These are phyloP conservation scores for Vitis labrusca DNA, from an alignment of 164 flowering plant genomes.

Conservation along the genomic window DNA sequence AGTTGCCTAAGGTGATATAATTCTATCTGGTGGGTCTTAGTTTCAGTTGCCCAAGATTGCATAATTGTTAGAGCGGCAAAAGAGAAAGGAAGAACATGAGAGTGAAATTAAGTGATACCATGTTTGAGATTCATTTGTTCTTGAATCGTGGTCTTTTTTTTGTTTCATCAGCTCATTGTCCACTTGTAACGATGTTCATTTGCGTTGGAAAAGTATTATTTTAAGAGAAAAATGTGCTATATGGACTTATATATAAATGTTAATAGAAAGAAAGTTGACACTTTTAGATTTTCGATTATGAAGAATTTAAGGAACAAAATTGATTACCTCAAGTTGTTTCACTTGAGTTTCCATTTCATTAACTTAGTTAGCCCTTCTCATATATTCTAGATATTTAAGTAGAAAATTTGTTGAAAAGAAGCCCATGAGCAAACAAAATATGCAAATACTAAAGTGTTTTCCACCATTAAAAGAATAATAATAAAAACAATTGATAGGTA, in stretches of 20 bases:
- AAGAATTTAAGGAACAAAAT: no score
- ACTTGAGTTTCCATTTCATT: conserved; percentile 14
- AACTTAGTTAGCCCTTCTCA: conserved; percentile 16
- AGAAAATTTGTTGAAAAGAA: conserved; percentile 18
- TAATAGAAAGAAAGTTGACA: neutral
- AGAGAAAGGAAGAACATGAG: neutral
- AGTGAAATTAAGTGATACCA: neutral
- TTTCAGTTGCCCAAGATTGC: conserved; percentile 12
- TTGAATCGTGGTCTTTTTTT: conserved; percentile 1
- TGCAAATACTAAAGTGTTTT: neutral
- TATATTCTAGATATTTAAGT: conserved; percentile 17
- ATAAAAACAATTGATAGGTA: no score
- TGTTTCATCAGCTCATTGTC: conserved; percentile 21
- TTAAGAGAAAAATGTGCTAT: conserved; percentile 19
- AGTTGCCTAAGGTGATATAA: conserved; percentile 16
- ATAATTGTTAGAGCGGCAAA: no score
- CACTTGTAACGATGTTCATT: conserved; percentile 1
- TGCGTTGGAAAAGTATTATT: conserved; percentile 5
- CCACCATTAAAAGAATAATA: no score
- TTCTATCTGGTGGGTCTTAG: conserved; percentile 16
- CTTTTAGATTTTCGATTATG: no score
- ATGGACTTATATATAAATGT: conserved; percentile 8
- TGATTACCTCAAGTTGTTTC: conserved; percentile 17
- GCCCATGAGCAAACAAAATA: conserved; percentile 8
- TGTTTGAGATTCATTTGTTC: conserved; percentile 10